These are phyloP conservation scores for Penicillium longicatenatum DNA, from an alignment of 495 filamentous ascomycete species.

Conservation along the genomic window DNA sequence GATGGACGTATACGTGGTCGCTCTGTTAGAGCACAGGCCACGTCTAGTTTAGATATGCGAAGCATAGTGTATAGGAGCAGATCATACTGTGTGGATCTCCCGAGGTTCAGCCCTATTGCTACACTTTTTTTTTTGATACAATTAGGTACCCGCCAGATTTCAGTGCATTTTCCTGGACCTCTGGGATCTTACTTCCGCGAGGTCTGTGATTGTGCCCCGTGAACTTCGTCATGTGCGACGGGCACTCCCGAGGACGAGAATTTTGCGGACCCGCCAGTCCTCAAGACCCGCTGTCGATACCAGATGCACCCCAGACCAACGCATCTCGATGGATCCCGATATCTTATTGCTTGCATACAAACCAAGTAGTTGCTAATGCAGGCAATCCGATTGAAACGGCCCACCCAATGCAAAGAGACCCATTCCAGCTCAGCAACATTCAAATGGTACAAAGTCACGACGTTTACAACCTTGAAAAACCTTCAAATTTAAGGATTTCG, in stretches of 20 bases:
- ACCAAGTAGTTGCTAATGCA: conserved; percentile 2
- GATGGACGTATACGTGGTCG: background rate
- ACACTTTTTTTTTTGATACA: no score
- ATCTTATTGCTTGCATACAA: conserved; percentile 11
- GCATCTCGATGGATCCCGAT: conserved; percentile 11
- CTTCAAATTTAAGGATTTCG: no score
- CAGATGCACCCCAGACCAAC: conserved; percentile 10
- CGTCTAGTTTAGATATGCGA: background rate
- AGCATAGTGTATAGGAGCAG: background rate
- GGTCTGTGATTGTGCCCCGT: no score
- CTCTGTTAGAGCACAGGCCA: background rate
- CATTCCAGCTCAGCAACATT: background rate
- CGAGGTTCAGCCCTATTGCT: no score
- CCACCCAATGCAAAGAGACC: background rate
- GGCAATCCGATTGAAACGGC: background rate
- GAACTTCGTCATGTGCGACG: background rate
- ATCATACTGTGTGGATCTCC: no score
- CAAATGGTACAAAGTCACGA: no score
- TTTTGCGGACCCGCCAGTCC: background rate
- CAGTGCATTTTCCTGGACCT: no score
- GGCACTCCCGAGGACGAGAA: conserved; percentile 1
- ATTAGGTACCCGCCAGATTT: no score
- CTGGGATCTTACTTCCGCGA: no score
- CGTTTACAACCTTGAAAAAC: no score
- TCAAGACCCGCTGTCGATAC: background rate